Evolutionary conservation across 1,139 yeast species (phyloP).

Genomic region (Suhomyces bribrorum): DNA sequence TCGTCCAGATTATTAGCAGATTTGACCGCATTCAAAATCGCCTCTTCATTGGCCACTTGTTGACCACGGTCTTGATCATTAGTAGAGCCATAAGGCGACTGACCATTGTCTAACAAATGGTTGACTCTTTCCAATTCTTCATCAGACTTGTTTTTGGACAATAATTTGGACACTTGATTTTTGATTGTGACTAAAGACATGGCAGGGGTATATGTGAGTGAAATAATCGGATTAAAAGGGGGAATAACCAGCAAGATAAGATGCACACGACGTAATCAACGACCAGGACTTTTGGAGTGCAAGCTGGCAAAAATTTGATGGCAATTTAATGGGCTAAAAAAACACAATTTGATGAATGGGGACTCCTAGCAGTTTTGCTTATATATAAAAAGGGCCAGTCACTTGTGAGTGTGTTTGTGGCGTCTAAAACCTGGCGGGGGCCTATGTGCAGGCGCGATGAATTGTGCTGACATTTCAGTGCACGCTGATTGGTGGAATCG

Average conservation of each 20-base stretch:
- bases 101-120: constrained; percentile 34
- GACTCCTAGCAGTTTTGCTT: neutral
- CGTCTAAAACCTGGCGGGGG: neutral
- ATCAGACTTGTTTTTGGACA: constrained; percentile 26
- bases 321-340: too few relatives aligned
- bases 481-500: constrained; percentile 3
- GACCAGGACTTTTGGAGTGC: too few relatives aligned
- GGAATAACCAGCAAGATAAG: too few relatives aligned
- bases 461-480: constrained; percentile 2
- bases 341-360: too few relatives aligned
- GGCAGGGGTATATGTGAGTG: too few relatives aligned
- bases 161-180: constrained; percentile 33
- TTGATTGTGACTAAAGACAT: constrained; percentile 47
- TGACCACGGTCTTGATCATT: constrained; percentile 37
- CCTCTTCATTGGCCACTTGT: constrained; percentile 42
- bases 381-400: too few relatives aligned
- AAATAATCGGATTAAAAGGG: neutral
- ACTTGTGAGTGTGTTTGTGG: constrained; percentile 2
- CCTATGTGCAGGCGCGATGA: constrained; percentile 1
- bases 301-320: too few relatives aligned
- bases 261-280: too few relatives aligned
- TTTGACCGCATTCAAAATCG: constrained; percentile 31
- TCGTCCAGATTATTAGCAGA: constrained; percentile 22
- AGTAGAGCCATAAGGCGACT: constrained; percentile 43
- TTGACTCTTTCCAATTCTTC: constrained; percentile 39